Conservation (phyloP, 495 filamentous ascomycete genomes). For the Daldinia concentrica region DNA sequence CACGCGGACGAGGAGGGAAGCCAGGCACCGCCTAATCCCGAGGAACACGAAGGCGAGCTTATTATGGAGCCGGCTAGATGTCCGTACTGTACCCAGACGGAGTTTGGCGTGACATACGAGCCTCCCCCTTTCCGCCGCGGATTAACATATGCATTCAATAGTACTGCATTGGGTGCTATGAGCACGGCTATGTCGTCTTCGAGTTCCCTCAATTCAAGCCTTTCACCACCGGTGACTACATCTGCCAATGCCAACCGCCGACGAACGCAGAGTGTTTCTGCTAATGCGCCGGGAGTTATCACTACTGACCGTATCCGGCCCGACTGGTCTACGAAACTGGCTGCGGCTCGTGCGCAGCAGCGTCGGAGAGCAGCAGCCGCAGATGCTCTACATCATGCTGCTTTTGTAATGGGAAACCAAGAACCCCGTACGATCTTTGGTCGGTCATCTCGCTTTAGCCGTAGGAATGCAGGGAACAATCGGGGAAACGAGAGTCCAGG, state of each 20-base stretch:
- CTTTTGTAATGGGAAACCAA: conserved; percentile 82
- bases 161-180: conserved; percentile 49
- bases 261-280: conserved; percentile 83
- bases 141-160: conserved; percentile 69
- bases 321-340: conserved; percentile 92
- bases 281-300: conserved; percentile 80
- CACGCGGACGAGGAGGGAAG: conserved; percentile 65
- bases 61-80: conserved; percentile 93
- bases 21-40: conserved; percentile 54
- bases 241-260: conserved; percentile 59
- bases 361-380: conserved; percentile 90
- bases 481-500: conserved; percentile 44
- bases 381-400: conserved; percentile 93
- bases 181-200: conserved; percentile 76
- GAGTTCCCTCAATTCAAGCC: conserved; percentile 60
- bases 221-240: conserved; percentile 52
- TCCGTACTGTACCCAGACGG: conserved; percentile 93
- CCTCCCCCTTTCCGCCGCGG: conserved; percentile 89
- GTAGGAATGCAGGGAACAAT: conserved; percentile 56
- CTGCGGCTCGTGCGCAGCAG: conserved; percentile 82
- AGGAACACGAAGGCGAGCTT: conserved; percentile 69
- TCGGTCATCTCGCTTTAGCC: conserved; percentile 57
- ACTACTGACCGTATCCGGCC: conserved; percentile 91
- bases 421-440: conserved; percentile 56
- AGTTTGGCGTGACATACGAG: conserved; percentile 94